Percentiles rank a stretch among this genome's conserved stretches.
These are phyloP conservation scores for Scheffersomyces titani DNA, from an alignment of 1,139 yeast genomes.

Conservation along the genomic window DNA sequence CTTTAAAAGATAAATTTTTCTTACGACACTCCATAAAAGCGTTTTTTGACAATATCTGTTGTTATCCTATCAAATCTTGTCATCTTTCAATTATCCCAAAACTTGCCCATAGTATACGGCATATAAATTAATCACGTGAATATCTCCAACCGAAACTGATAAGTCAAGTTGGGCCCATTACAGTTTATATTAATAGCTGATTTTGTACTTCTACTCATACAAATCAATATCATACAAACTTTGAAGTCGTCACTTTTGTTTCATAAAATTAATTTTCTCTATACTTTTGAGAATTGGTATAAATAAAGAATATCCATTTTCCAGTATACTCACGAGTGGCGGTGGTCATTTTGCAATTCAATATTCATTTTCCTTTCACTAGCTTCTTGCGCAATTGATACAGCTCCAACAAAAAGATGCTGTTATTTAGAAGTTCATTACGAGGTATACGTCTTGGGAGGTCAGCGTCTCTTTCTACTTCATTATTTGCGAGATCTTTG, in stretches of 20 bases:
- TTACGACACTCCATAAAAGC: not conserved
- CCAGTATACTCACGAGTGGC: not conserved
- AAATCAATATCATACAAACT: no score
- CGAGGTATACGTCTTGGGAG: slow-evolving; percentile 1
- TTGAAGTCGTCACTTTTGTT: no score
- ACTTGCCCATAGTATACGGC: not conserved
- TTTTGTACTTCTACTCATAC: no score
- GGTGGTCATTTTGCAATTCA: not conserved
- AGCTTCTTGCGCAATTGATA: not conserved
- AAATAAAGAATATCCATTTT: no score
- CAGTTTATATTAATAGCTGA: not conserved
- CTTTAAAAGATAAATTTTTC: no score
- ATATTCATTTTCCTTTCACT: not conserved
- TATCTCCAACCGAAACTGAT: not conserved
- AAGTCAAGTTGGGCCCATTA: not conserved
- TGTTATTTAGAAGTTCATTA: not conserved
- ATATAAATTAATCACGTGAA: not conserved
- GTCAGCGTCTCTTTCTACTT: slow-evolving; percentile 1
- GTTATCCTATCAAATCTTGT: not conserved
- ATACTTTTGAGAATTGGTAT: no score
- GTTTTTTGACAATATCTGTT: not conserved
- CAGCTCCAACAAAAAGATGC: not conserved
- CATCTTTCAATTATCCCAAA: not conserved
- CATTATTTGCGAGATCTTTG: not conserved
- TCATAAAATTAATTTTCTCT: no score